Base-by-base conservation (phyloP, 805 yeast species). In the Priceomyces castillae region DNA sequence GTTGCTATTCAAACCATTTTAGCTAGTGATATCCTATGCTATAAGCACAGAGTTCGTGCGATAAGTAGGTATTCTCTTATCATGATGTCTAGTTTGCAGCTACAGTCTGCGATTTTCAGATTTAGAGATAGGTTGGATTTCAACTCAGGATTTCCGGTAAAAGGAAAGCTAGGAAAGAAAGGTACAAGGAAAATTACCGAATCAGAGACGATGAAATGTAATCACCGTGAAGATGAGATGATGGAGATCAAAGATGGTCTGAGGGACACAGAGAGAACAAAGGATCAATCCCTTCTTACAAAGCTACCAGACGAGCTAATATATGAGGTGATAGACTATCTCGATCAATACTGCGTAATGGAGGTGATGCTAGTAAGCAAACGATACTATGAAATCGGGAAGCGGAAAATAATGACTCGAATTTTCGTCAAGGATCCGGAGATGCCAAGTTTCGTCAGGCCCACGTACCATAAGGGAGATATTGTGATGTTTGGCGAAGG, bases 231-330 rank as follows among this genome's bases (percentile, higher is more conserved):
- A n/a, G n/a, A n/a, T n/a, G n/a, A n/a, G n/a, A n/a, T n/a, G n/a
- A n/a, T n/a, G n/a, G n/a, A n/a, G n/a, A n/a, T n/a, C n/a, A n/a
- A n/a, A n/a, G n/a, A n/a, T n/a, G n/a, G n/a, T n/a, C n/a, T n/a
- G n/a, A n/a, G n/a, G n/a, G n/a, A n/a, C n/a, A n/a, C n/a, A n/a
- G n/a, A n/a, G n/a, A n/a, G n/a, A n/a, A n/a, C n/a, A n/a, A n/a
- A n/a, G n/a, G n/a, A n/a, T n/a, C n/a, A n/a, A n/a, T 23, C 26
- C 6, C 10, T 23, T 7, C 6, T 23, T 7, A 28, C n/a, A n/a
- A 28, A 11, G 5, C 37, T 49, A 20, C 51, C 53, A 5, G 40
- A 34, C 34, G 53, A 49, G 23, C 2, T 49, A 7, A 7, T 49
- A n/a, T 10, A 9, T 17, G 33, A 26, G 12, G 40, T 47, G 18